Evolutionary conservation across 495 filamentous ascomycete species (phyloP).

Genomic region (Penicillium tannophilum): DNA sequence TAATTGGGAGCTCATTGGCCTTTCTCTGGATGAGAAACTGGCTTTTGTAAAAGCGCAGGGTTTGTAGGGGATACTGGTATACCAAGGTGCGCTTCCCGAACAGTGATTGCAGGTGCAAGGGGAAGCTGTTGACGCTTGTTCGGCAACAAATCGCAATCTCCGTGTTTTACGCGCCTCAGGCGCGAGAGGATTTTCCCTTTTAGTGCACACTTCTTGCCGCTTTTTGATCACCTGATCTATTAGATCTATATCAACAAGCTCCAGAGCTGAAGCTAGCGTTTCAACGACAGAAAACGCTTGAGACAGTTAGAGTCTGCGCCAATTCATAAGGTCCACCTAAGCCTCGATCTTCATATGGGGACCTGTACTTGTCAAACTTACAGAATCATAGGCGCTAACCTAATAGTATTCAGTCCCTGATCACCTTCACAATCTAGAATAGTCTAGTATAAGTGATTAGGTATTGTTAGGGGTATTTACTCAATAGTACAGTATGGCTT

Average conservation of each 20-base stretch:
- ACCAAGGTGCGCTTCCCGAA: not conserved
- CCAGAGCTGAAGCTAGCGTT: no score
- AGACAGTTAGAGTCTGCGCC: no score
- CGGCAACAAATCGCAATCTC: constrained; percentile 25
- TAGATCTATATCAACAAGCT: not conserved
- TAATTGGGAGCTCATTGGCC: constrained; percentile 1
- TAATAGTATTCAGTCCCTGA: no score
- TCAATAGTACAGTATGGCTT: no score
- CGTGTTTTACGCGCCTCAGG: constrained; percentile 35
- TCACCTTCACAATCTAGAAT: no score
- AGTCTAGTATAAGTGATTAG: no score
- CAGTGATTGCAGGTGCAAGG: not conserved
- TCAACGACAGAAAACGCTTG: no score
- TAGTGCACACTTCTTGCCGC: not conserved
- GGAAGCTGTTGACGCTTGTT: constrained; percentile 11
- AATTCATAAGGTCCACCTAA: no score
- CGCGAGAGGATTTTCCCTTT: not conserved
- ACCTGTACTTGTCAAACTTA: no score
- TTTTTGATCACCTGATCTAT: not conserved
- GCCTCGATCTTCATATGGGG: no score
- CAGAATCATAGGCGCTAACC: no score
- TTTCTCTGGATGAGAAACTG: not conserved
- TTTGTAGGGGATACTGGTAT: not conserved
- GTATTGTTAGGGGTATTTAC: no score
- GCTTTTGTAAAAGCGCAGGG: not conserved